A percentile compares a stretch with the other conserved stretches of the same genome.
phyloP scores from a whole-genome alignment of 768 basidiomycete species.

The Phylloporus rhodoxanthus region DNA sequence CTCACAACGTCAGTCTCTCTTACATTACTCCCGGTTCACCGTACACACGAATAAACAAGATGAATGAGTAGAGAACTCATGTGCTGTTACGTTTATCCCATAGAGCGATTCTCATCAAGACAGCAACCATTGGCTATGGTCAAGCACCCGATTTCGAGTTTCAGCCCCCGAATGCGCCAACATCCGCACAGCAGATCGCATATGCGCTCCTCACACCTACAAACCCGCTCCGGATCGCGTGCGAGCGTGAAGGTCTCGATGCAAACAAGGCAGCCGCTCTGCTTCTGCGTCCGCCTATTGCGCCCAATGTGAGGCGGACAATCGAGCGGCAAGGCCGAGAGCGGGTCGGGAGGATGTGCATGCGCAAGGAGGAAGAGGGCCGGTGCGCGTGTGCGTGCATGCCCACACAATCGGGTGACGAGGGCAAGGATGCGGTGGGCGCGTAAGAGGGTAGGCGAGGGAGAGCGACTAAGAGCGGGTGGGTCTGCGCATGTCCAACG shows the following conservation, averaged over 20 bases:
- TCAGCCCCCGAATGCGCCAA: constrained; percentile 39
- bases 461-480: too few species aligned
- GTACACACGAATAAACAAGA: background rate
- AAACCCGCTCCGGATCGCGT: constrained; percentile 23
- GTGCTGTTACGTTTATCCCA: background rate
- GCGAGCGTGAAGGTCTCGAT: constrained; percentile 24
- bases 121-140: constrained; percentile 46
- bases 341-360: too few species aligned
- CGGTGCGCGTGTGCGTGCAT: too few species aligned
- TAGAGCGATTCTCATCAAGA: constrained; percentile 48
- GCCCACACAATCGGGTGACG: too few species aligned
- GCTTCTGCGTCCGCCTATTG: constrained; percentile 9
- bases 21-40: background rate
- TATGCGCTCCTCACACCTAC: constrained; percentile 33
- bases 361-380: too few species aligned
- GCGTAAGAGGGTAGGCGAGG: too few species aligned
- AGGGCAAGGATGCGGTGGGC: too few species aligned
- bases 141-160: constrained; percentile 41
- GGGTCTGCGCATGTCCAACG: too few species aligned
- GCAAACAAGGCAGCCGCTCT: constrained; percentile 11
- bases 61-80: background rate
- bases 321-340: too few species aligned
- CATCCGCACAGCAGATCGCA: constrained; percentile 38
- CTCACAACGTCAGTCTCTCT: constrained; percentile 66
- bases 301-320: constrained; percentile 8